Conservation (phyloP, 257 asterid species). For the Salvia hispanica region DNA sequence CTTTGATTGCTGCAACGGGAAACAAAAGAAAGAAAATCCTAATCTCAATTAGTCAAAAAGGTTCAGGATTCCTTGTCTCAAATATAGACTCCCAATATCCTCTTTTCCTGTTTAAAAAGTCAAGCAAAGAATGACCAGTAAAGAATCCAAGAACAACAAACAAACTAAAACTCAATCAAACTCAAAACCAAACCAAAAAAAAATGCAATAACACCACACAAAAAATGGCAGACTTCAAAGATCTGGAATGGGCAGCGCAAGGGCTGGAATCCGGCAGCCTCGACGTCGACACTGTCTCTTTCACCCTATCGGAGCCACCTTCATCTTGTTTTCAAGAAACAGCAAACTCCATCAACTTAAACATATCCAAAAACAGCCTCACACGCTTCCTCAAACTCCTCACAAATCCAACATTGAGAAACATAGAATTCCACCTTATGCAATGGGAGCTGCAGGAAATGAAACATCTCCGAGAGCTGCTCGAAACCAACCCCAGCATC, state of each 20-base stretch:
- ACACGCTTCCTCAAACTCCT: conserved; percentile 47
- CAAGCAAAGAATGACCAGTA: conserved; percentile 5
- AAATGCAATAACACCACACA: no score
- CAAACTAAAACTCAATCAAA: not conserved
- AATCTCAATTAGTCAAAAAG: not conserved
- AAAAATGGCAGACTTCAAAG: conserved; percentile 43
- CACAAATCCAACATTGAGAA: conserved; percentile 33
- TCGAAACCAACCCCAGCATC: conserved; percentile 41
- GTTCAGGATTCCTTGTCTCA: not conserved
- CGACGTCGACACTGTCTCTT: conserved; percentile 57
- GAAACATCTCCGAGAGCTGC: conserved; percentile 39
- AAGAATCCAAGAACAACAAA: conserved; percentile 9
- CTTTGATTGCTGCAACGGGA: conserved; percentile 29
- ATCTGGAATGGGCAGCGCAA: conserved; percentile 59
- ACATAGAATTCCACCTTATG: conserved; percentile 63
- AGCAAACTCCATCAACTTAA: conserved; percentile 52
- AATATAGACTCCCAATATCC: not conserved
- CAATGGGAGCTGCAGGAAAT: conserved; percentile 62
- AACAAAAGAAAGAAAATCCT: not conserved
- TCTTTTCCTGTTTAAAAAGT: not conserved
- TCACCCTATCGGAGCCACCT: conserved; percentile 53
- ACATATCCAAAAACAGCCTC: conserved; percentile 39
- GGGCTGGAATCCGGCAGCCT: conserved; percentile 40
- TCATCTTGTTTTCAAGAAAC: conserved; percentile 59
- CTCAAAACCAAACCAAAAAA: no score